phyloP scores from a whole-genome alignment of 257 asterid genomes.

The Leptodermis oblonga region DNA sequence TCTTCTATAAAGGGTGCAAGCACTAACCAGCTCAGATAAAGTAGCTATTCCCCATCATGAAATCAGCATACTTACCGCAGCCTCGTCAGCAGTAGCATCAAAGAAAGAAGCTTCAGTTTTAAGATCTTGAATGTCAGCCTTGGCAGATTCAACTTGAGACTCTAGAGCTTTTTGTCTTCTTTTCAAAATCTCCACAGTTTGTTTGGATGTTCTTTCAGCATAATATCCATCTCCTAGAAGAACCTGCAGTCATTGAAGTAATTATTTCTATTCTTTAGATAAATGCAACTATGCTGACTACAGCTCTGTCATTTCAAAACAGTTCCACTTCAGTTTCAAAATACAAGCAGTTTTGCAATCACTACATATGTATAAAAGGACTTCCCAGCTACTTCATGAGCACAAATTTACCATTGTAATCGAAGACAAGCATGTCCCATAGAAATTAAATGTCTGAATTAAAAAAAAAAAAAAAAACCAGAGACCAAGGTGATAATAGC shows the following conservation, averaged over 20 bases:
- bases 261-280: background rate
- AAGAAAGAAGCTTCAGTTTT: conserved; percentile 78
- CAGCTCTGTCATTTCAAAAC: background rate
- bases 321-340: background rate
- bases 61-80: conserved; percentile 43
- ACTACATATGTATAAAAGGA: background rate
- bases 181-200: conserved; percentile 70
- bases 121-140: conserved; percentile 73
- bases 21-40: background rate
- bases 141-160: conserved; percentile 65
- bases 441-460: background rate
- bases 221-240: conserved; percentile 84
- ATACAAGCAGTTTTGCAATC: background rate
- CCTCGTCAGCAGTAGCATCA: conserved; percentile 64
- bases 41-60: background rate
- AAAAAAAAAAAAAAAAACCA: too few species aligned
- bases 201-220: conserved; percentile 83
- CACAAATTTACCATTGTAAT: background rate
- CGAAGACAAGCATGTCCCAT: background rate
- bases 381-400: background rate
- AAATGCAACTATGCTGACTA: background rate
- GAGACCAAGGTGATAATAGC: background rate
- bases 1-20: background rate
- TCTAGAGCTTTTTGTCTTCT: conserved; percentile 71
- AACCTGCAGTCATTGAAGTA: conserved; percentile 41